Conservation (phyloP, 2,329 filamentous ascomycete genomes). For the Proliferodiscus dingleyae region DNA sequence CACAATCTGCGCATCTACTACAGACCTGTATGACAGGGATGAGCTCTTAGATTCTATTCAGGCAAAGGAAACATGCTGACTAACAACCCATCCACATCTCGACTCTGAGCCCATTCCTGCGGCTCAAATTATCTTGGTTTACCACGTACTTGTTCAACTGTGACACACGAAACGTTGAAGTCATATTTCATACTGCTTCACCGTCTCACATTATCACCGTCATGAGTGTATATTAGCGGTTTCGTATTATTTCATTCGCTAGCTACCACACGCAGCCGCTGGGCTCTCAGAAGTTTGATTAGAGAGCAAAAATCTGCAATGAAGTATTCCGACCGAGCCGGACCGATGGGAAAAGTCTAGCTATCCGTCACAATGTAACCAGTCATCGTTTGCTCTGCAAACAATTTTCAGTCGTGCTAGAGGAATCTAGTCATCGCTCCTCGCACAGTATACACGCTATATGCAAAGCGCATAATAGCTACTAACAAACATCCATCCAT, state of each 20-base stretch:
- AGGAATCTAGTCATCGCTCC: constrained; percentile 20
- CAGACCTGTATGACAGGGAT: too few relatives aligned
- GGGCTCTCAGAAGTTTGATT: constrained; percentile 9
- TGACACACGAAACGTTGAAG: too few relatives aligned
- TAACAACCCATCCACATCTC: too few relatives aligned
- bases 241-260: constrained; percentile 23
- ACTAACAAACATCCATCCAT: constrained; percentile 29
- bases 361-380: constrained; percentile 11
- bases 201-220: not conserved
- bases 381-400: constrained; percentile 11
- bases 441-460: constrained; percentile 28
- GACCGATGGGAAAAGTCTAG: constrained; percentile 13
- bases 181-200: too few relatives aligned
- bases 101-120: too few relatives aligned
- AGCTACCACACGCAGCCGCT: constrained; percentile 11
- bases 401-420: constrained; percentile 10
- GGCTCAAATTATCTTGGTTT: too few relatives aligned
- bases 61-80: too few relatives aligned
- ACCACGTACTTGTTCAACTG: too few relatives aligned
- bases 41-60: too few relatives aligned
- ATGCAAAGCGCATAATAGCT: constrained; percentile 26
- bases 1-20: too few relatives aligned
- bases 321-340: constrained; percentile 10
- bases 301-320: constrained; percentile 20
- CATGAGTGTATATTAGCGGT: not conserved